Base-by-base conservation (phyloP, 2,329 filamentous ascomycete species). In the Stemphylium vesicarium region DNA sequence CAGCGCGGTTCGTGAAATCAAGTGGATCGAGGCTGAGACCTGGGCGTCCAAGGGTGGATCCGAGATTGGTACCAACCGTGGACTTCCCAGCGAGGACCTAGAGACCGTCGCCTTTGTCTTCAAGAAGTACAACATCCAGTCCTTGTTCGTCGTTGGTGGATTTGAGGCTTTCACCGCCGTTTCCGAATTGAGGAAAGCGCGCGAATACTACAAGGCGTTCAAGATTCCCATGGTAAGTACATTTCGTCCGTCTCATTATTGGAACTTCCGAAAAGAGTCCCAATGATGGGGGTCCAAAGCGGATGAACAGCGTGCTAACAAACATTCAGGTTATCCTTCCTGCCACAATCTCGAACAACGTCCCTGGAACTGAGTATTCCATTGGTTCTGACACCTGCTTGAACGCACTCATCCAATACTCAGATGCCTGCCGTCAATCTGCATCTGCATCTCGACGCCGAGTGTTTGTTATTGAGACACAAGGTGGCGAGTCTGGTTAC, bases 291-390 rank as follows among this genome's bases (percentile, higher is more conserved):
- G 12, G 3, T 31, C 8, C 15, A 4, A 26, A 4, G 7, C 2
- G 3, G 22, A 26, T 18, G 11, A 42, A 24, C 12, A 42, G 20
- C 31, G 29, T 41, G 29, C 64, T 66, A 53, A 66, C 43, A 26
- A 3, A 2, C n/a, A 10, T 13, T 92, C 22, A 91, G 83, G 85
- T 89, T 48, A 84, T 97, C 37, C 83, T 99, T 22, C 95, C 95
- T 0, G 95, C 95, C n/a, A 99, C 95, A 9, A 94, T 99, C 66
- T 96, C 92, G 63, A 99, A 99, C 83, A 99, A 99, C 75, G 95
- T 99, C 4, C 95, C 95, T 0, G 95, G 95, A 35, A 96, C 94
- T 0, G 95, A 99, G 77, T 98, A 97, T 80, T 97, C 92, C 1
- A 86, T 99, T 40, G 95, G 95, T 38, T 96, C 92, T 29, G 95